Evolutionary conservation across 2,329 filamentous ascomycete species (phyloP), one percentile per base, ranked within the genome.

Genomic region (Hymenoscyphus fraxineus): DNA sequence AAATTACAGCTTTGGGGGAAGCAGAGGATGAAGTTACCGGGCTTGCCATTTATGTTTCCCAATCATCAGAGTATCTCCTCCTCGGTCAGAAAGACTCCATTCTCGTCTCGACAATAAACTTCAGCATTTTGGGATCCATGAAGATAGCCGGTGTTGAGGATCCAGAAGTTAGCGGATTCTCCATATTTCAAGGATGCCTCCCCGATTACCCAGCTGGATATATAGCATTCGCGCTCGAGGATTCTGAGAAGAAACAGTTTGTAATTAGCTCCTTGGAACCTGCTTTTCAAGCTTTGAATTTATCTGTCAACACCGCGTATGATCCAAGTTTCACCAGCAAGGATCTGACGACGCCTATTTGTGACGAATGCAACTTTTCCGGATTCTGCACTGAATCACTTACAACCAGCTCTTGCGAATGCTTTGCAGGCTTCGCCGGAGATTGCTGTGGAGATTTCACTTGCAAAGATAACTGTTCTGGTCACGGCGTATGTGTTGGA

Each of bases 351-450:
- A n/a, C 44, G 6, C 27, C 38, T 3, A 47, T 40, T 3, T 59
- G 58, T 41, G 58, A 31, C 10, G 38, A 47, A 5, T 59, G 40
- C 9, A 44, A 59, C 16, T 41, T 16, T 19, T 41, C 35, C 32
- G 56, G 56, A n/a, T 58, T 58, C 15, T 58, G 32, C n/a, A 6
- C 19, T 13, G n/a, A 9, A 51, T 27, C 44, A 51, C 19, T 19
- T 27, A 27, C 38, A 58, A 58, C 56, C 6, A 39, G 39, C 13
- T n/a, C 31, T 6, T 58, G 56, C 6, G 13, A 58, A 15, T 58
- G 56, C 32, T 58, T 58, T 22, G 56, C 56, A 35, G 56, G 56
- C 9, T 58, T 58, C 13, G 19, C 56, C 7, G 56, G 56, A 38
- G 31, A 32, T 13, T 35, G 32, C 3, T 58, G 56, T 6, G 19